These are phyloP conservation scores for Bruguiera sexangula DNA, from an alignment of 345 rosid genomes.

Conservation along the genomic window DNA sequence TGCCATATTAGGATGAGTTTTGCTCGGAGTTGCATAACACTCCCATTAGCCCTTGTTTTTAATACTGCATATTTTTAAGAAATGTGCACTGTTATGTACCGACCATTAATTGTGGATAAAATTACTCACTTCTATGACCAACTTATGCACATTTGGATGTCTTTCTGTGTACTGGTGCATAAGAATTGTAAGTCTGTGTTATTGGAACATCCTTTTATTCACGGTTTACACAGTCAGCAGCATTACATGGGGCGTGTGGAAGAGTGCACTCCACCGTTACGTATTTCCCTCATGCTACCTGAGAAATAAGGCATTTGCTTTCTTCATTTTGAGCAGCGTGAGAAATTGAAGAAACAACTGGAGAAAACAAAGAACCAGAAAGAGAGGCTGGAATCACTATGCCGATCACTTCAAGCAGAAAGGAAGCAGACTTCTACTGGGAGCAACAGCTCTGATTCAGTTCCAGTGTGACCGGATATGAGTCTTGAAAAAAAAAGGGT, in stretches of 20 bases:
- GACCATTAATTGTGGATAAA: too few species aligned
- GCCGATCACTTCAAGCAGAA: conserved; percentile 92
- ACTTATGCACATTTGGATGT: too few species aligned
- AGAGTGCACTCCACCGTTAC: too few species aligned
- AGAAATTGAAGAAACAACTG: conserved; percentile 63
- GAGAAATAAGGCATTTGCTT: not conserved
- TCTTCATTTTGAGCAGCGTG: conserved; percentile 52
- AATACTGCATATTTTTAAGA: not conserved
- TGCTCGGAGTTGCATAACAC: not conserved
- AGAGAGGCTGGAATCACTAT: conserved; percentile 80
- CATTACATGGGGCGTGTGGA: not conserved
- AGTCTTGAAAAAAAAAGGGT: not conserved
- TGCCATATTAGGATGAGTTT: not conserved
- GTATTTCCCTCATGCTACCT: not conserved
- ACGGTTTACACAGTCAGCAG: not conserved
- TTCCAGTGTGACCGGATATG: conserved; percentile 2
- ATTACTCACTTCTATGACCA: too few species aligned
- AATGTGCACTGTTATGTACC: too few species aligned
- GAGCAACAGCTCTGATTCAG: conserved; percentile 30
- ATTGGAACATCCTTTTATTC: not conserved
- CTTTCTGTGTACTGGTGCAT: too few species aligned
- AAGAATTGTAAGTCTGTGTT: too few species aligned
- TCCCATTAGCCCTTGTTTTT: not conserved
- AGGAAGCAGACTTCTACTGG: conserved; percentile 50
- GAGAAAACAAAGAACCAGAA: conserved; percentile 92